Evolutionary conservation across 257 asterid species (phyloP).

Genomic region (Verbena officinalis): DNA sequence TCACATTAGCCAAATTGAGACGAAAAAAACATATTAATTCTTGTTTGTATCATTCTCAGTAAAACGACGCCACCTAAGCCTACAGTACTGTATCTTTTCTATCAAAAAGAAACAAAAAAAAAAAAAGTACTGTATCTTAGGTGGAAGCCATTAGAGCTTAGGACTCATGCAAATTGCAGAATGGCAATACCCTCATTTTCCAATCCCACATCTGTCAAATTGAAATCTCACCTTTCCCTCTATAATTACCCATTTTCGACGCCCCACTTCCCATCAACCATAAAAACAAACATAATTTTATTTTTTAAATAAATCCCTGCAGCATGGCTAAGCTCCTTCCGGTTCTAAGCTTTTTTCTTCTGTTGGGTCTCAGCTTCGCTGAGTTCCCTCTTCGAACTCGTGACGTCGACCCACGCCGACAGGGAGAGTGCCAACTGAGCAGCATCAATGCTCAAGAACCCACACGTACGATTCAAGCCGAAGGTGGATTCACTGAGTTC

Average conservation of each 20-base stretch:
- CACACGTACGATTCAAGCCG: slow-evolving; percentile 38
- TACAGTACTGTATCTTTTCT: too few species aligned
- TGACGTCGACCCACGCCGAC: not conserved
- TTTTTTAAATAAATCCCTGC: not conserved
- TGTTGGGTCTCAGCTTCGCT: slow-evolving; percentile 16
- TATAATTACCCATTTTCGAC: slow-evolving; percentile 35
- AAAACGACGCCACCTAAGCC: slow-evolving; percentile 29
- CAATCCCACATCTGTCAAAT: slow-evolving; percentile 35
- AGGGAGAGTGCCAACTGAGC: slow-evolving; percentile 39
- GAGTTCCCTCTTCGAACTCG: too few species aligned
- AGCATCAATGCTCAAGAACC: slow-evolving; percentile 50
- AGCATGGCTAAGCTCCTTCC: slow-evolving; percentile 32
- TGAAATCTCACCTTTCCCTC: not conserved
- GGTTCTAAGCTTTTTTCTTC: slow-evolving; percentile 29
- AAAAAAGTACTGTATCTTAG: too few species aligned
- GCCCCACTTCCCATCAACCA: slow-evolving; percentile 38
- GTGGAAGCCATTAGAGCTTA: slow-evolving; percentile 41
- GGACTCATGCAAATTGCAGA: slow-evolving; percentile 52
- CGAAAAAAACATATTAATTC: not conserved
- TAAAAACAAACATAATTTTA: not conserved
- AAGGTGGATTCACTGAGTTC: slow-evolving; percentile 55
- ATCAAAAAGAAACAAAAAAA: too few species aligned
- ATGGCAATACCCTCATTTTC: slow-evolving; percentile 32
- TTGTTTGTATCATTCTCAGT: slow-evolving; percentile 5
- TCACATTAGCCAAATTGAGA: slow-evolving; percentile 1